Percentiles rank a stretch among this genome's conserved stretches.
Conservation (phyloP, 768 basidiomycete species). For the Cyathus striatus region DNA sequence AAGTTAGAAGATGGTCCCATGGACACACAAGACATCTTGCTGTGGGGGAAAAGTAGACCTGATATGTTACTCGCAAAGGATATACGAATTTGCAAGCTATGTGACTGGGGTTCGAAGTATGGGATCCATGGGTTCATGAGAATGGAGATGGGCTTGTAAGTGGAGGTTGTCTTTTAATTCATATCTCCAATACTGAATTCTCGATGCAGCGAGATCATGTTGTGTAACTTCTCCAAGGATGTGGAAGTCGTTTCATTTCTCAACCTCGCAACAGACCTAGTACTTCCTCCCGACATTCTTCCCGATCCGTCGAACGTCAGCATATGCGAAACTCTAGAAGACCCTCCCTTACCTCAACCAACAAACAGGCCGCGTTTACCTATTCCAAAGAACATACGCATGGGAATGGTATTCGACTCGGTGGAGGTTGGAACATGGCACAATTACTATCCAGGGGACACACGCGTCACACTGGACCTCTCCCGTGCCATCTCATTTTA, state of each 20-base stretch:
- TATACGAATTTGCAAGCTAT: slow-evolving; percentile 19
- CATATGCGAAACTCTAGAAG: not conserved
- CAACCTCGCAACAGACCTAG: not conserved
- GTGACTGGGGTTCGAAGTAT: slow-evolving; percentile 23
- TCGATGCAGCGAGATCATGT: slow-evolving; percentile 25
- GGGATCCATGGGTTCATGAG: slow-evolving; percentile 33
- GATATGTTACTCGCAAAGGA: slow-evolving; percentile 12
- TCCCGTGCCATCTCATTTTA: slow-evolving; percentile 39
- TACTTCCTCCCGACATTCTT: too few species aligned
- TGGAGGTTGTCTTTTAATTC: not conserved
- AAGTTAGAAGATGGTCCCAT: slow-evolving; percentile 23
- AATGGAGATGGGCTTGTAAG: slow-evolving; percentile 23
- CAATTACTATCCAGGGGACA: slow-evolving; percentile 36
- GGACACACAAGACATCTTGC: slow-evolving; percentile 30
- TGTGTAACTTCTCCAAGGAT: slow-evolving; percentile 25
- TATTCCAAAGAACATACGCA: too few species aligned
- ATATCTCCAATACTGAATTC: not conserved
- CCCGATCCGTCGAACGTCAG: not conserved
- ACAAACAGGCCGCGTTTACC: not conserved
- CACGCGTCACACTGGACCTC: slow-evolving; percentile 35
- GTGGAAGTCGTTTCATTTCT: slow-evolving; percentile 14
- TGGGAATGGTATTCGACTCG: too few species aligned
- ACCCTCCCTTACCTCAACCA: not conserved
- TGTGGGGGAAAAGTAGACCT: slow-evolving; percentile 18
- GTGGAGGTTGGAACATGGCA: slow-evolving; percentile 35